Evolutionary conservation across 495 filamentous ascomycete species (phyloP).

Genomic region (Cercophora sp.): DNA sequence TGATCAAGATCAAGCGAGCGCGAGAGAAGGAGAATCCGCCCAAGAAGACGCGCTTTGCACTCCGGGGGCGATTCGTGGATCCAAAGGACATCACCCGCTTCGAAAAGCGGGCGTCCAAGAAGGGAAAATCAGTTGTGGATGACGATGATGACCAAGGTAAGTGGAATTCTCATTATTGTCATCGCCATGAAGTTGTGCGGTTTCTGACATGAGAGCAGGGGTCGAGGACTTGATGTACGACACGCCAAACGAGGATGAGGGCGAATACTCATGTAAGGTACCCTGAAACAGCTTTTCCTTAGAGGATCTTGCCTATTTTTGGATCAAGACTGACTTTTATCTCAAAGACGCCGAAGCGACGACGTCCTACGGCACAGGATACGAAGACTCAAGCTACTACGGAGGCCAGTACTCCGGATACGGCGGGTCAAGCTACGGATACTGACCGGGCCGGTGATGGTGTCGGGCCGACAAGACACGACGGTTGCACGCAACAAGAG

Average conservation of each 20-base stretch:
- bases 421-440: too few species aligned
- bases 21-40: slow-evolving; percentile 24
- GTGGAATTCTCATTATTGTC: neutral
- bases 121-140: slow-evolving; percentile 23
- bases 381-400: neutral
- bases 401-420: neutral
- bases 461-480: too few species aligned
- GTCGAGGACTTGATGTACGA: slow-evolving; percentile 27
- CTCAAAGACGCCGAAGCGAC: neutral
- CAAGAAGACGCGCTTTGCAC: slow-evolving; percentile 28
- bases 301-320: neutral
- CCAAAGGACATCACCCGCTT: slow-evolving; percentile 34
- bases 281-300: too few species aligned
- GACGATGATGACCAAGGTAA: slow-evolving; percentile 6
- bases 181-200: neutral
- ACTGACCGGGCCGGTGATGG: too few species aligned
- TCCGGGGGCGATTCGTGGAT: slow-evolving; percentile 30
- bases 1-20: slow-evolving; percentile 31
- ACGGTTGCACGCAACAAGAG: too few species aligned
- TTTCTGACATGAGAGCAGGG: slow-evolving; percentile 14
- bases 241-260: slow-evolving; percentile 18
- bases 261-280: slow-evolving; percentile 14
- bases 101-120: slow-evolving; percentile 32
- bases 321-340: neutral
- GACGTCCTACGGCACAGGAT: neutral